Evolutionary conservation across 108 stramenopile species (phyloP), one percentile per base, ranked within the genome.

Genomic region (Conticribra weissflogii): DNA sequence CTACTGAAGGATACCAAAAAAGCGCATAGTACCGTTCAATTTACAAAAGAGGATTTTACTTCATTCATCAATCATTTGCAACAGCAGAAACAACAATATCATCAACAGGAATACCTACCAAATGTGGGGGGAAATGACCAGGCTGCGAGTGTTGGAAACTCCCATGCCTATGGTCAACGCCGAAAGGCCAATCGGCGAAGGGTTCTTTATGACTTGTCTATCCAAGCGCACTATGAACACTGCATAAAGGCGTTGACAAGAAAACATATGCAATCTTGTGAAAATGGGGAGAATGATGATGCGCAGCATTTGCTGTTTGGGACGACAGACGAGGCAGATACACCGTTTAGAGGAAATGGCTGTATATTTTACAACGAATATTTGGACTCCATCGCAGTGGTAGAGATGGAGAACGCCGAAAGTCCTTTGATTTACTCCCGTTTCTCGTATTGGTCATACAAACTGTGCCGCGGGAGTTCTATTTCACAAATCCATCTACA

Each of bases 401-500:
- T 50, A 22, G 54, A 56, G 25, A 52, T 58, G 16, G 41, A 47
- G 7, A 44, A 3, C 16, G 32, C 48, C 21, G 51, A 28, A 12
- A 51, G 61, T 2, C 23, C 58, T 21, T 61, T 22, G 48, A 51
- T 79, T 29, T 66, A 61, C 44, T 49, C 31, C 2, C 45, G 57
- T 12, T 63, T 79, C 34, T 71, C 78, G n/a, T 68, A 79, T 54
- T 79, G 78, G 78, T 66, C 78, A 9, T 66, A 57, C 12, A 66
- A 48, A 60, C 54, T 79, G 16, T 54, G 59, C 32, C 70, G 36
- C 8, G 33, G 53, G 54, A 33, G n/a, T 48, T 66, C 69, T 50
- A 31, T 79, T 24, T 21, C 34, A 45, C 78, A 79, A 31, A 44
- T 72, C 18, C 71, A 63, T 49, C 27, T 72, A 17, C 62, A 54